Evolutionary conservation across 441 rosid genomes (phyloP).

Genomic region (Arabidopsis hybrid): DNA sequence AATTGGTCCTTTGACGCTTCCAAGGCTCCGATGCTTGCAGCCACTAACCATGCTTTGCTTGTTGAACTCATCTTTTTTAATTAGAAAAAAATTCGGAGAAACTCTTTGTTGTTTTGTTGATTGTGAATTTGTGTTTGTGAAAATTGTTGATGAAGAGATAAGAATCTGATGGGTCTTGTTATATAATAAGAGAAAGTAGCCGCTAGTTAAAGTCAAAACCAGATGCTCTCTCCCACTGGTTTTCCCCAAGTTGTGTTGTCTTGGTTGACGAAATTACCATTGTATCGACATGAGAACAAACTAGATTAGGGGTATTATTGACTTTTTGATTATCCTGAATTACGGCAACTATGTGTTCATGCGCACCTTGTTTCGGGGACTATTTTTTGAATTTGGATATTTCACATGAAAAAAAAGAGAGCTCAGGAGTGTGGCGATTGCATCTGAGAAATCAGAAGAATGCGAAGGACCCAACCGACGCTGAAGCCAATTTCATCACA

Average conservation of each 20-base stretch:
- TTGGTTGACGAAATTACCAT: neutral
- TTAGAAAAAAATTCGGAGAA: neutral
- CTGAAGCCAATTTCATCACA: too few species aligned
- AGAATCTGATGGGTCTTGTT: neutral
- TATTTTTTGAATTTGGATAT: too few species aligned
- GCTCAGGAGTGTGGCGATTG: too few species aligned
- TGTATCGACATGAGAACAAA: neutral
- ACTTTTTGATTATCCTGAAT: neutral
- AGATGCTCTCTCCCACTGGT: neutral
- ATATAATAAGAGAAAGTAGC: neutral
- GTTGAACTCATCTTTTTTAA: conserved; percentile 35
- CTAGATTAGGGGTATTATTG: neutral
- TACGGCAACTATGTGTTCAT: neutral
- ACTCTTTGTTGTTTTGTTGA: neutral
- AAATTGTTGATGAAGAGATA: conserved; percentile 3
- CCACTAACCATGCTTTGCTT: conserved; percentile 40
- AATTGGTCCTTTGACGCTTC: conserved; percentile 46
- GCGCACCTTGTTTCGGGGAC: conserved; percentile 3
- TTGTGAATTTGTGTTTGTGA: neutral
- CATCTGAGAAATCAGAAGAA: too few species aligned
- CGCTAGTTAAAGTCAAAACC: conserved; percentile 4
- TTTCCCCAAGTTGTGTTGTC: neutral
- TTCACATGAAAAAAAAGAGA: too few species aligned
- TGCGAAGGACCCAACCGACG: too few species aligned
- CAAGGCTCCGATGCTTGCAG: conserved; percentile 44